Base-by-base conservation (phyloP, 2,329 filamentous ascomycete species). In the Aureobasidium sp. region DNA sequence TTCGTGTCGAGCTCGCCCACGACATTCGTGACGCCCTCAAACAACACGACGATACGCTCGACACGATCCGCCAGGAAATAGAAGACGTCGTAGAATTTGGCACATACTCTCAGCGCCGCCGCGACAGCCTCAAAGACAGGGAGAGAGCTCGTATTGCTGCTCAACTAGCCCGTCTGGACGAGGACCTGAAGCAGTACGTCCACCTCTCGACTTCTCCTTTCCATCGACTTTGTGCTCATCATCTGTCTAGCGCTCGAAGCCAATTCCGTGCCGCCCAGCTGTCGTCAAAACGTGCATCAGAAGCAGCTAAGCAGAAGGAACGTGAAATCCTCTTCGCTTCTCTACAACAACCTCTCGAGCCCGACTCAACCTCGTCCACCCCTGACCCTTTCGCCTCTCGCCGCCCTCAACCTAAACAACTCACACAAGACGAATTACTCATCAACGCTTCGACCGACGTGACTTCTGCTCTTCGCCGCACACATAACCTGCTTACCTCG, bases 191-290 rank as follows among this genome's bases (percentile, higher is more conserved):
- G 69, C 81, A 78, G 90, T 92, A 78, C n/a, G 75, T 66, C 8
- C 15, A 48, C 32, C n/a, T 20, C 63, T 65, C 55, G 66, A 15
- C 12, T 39, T 10, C 3, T 10, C 13, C 6, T 8, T 27, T 2
- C 39, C 17, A 7, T n/a, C 5, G 10, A 36, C 10, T 10, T 10
- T n/a, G 5, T 48, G 23, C 60, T 62, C 12, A 62, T 23, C 5
- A 9, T n/a, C 10, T 27, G 29, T 63, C 39, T 63, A 84, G 82
- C 64, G 81, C 83, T 44, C 77, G 90, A 64, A 78, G 81, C 37
- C 83, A 85, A 36, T 97, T 95, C 74, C 87, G 92, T 67, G 88
- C 86, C 72, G 92, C 93, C 13, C 90, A 95, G 70, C 78, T 96
- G 59, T 80, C 84, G 29, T 91, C 91, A 23, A 93, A 90, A 73